phyloP scores from a whole-genome alignment of 2,329 filamentous ascomycete genomes.

The Calycina herbarum region DNA sequence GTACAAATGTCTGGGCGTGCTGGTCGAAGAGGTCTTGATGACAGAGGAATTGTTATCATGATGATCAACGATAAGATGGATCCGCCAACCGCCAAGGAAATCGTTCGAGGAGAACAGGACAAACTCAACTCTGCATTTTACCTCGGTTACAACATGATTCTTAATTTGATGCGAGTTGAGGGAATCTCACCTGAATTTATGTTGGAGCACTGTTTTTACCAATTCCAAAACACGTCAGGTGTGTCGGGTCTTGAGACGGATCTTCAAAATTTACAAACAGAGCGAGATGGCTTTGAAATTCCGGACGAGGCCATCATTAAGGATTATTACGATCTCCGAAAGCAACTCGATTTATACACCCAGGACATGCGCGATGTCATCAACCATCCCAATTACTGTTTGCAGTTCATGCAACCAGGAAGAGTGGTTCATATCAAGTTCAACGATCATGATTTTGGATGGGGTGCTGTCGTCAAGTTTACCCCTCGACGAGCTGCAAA shows the following conservation, averaged over 20 bases:
- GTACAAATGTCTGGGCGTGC: slow-evolving; percentile 98
- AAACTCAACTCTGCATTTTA: slow-evolving; percentile 97
- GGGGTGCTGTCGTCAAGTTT: slow-evolving; percentile 84
- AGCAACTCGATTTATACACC: slow-evolving; percentile 79
- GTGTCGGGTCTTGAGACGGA: slow-evolving; percentile 83
- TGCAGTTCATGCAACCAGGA: slow-evolving; percentile 84
- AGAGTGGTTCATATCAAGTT: slow-evolving; percentile 85
- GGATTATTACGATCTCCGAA: slow-evolving; percentile 88
- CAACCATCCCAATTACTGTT: slow-evolving; percentile 83
- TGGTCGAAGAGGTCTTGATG: slow-evolving; percentile 93
- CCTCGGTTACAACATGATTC: slow-evolving; percentile 98
- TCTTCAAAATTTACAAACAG: slow-evolving; percentile 72
- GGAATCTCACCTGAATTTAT: slow-evolving; percentile 99
- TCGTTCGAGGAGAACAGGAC: slow-evolving; percentile 95
- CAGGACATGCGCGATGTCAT: slow-evolving; percentile 91
- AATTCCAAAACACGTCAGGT: slow-evolving; percentile 93
- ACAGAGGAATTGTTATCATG: slow-evolving; percentile 98
- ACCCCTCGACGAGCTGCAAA: slow-evolving; percentile 65
- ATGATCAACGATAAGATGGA: slow-evolving; percentile 98
- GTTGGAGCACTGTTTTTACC: slow-evolving; percentile 97
- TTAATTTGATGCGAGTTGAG: slow-evolving; percentile 95
- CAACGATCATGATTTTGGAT: slow-evolving; percentile 80
- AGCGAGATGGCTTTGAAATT: slow-evolving; percentile 73
- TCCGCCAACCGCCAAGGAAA: slow-evolving; percentile 87
- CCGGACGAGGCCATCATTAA: slow-evolving; percentile 85